A percentile compares a stretch with the other conserved stretches of the same genome.
phyloP scores from a whole-genome alignment of 306 rosid species.

The Carpinus viminea region DNA sequence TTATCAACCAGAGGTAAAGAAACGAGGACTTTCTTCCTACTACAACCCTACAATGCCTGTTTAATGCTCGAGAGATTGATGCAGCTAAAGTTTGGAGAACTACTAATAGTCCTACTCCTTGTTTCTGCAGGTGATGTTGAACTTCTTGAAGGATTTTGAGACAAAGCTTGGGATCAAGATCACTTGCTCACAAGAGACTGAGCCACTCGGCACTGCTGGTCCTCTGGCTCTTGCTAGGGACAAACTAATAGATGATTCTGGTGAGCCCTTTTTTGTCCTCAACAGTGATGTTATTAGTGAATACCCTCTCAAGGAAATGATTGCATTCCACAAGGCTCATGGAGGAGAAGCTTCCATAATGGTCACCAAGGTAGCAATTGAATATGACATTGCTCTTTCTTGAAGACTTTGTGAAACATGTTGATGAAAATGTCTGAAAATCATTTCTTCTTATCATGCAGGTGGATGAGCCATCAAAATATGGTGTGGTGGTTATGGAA shows the following conservation, averaged over 20 bases:
- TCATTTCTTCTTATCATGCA: conserved; percentile 42
- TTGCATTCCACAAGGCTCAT: conserved; percentile 82
- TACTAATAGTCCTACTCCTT: conserved; percentile 19
- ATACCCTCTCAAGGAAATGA: conserved; percentile 90
- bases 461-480: conserved; percentile 99
- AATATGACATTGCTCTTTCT: neutral
- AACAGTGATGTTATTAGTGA: conserved; percentile 99
- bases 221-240: conserved; percentile 99
- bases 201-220: conserved; percentile 97
- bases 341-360: conserved; percentile 99
- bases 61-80: conserved; percentile 20
- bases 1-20: conserved; percentile 95
- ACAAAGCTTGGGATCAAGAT: conserved; percentile 87
- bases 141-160: conserved; percentile 92
- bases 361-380: conserved; percentile 86
- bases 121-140: conserved; percentile 83
- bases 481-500: conserved; percentile 94
- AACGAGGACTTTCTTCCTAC: conserved; percentile 4
- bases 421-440: conserved; percentile 5
- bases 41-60: neutral
- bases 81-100: conserved; percentile 23
- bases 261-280: conserved; percentile 96
- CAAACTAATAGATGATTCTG: conserved; percentile 76
- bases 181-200: conserved; percentile 99
- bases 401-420: conserved; percentile 3